phyloP scores from a whole-genome alignment of 768 basidiomycete genomes.

The Coprinopsis cinerea region DNA sequence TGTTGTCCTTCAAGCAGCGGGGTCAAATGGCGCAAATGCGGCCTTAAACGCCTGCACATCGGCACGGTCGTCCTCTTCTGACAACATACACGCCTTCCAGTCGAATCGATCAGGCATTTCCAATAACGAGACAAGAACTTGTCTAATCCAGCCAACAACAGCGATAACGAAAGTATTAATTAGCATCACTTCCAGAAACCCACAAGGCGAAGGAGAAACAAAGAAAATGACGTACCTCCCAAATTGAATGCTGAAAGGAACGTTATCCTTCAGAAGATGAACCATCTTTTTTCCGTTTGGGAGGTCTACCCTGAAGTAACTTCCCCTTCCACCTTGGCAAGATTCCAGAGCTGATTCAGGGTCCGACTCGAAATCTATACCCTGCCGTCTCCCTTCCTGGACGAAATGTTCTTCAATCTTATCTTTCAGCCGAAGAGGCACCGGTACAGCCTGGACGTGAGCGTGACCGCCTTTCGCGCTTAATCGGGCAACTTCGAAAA shows the following conservation, averaged over 20 bases:
- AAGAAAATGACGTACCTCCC: conserved; percentile 57
- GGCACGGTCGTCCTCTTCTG: conserved; percentile 79
- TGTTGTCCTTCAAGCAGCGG: conserved; percentile 16
- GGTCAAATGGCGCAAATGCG: conserved; percentile 74
- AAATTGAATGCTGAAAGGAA: conserved; percentile 87
- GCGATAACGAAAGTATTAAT: background rate
- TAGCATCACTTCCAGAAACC: no score
- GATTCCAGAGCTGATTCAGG: conserved; percentile 54
- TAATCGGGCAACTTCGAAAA: conserved; percentile 84
- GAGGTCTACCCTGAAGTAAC: conserved; percentile 89
- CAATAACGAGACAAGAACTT: conserved; percentile 74
- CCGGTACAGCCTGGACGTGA: conserved; percentile 82
- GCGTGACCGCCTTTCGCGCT: conserved; percentile 89
- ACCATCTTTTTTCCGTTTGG: conserved; percentile 83
- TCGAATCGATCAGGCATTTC: conserved; percentile 75
- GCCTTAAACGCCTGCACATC: conserved; percentile 82
- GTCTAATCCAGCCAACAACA: conserved; percentile 37
- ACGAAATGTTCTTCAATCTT: conserved; percentile 68
- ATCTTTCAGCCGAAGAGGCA: conserved; percentile 57
- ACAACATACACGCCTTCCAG: conserved; percentile 84
- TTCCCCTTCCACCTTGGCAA: conserved; percentile 48
- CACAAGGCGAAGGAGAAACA: conserved; percentile 10
- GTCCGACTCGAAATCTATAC: conserved; percentile 73
- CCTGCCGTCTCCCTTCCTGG: conserved; percentile 57
- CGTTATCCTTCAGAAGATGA: conserved; percentile 72